Percentiles rank a stretch among this genome's conserved stretches.
Conservation (phyloP, 2,329 filamentous ascomycete species). For the Xylaria sp. region DNA sequence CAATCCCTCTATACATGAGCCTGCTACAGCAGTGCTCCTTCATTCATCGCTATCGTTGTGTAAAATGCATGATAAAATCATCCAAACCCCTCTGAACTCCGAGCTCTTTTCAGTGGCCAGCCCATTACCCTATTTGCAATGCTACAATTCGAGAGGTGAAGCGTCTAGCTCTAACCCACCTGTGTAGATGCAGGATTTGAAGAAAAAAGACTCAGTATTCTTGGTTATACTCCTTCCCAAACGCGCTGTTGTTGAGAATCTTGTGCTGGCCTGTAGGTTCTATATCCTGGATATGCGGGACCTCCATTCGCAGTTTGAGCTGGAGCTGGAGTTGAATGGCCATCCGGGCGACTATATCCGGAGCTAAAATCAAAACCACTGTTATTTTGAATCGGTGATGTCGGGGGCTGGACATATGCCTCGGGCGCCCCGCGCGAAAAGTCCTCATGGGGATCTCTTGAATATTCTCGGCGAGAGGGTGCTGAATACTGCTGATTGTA, state of each 20-base stretch:
- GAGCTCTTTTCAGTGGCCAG: slow-evolving; percentile 9
- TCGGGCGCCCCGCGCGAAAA: slow-evolving; percentile 2
- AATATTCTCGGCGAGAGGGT: slow-evolving; percentile 18
- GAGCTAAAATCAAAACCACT: slow-evolving; percentile 30
- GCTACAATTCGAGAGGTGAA: not conserved
- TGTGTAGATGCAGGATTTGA: slow-evolving; percentile 1
- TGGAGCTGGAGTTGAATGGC: slow-evolving; percentile 13
- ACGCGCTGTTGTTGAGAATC: slow-evolving; percentile 11
- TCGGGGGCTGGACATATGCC: slow-evolving; percentile 13
- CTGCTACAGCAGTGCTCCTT: slow-evolving; percentile 19
- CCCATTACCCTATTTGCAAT: slow-evolving; percentile 10
- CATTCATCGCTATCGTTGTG: slow-evolving; percentile 20
- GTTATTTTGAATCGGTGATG: slow-evolving; percentile 28
- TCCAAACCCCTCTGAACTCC: slow-evolving; percentile 17
- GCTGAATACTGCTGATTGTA: slow-evolving; percentile 17
- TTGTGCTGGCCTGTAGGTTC: slow-evolving; percentile 25
- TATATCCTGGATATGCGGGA: slow-evolving; percentile 27
- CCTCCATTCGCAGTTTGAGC: slow-evolving; percentile 14
- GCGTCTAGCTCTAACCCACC: not conserved
- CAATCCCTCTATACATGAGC: slow-evolving; percentile 21
- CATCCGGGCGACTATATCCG: slow-evolving; percentile 21
- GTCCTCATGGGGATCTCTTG: not conserved
- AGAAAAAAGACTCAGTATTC: not conserved
- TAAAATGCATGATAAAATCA: slow-evolving; percentile 9
- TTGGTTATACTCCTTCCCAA: slow-evolving; percentile 18